Conservation (phyloP, 345 rosid species). For the Nasturtium officinale region DNA sequence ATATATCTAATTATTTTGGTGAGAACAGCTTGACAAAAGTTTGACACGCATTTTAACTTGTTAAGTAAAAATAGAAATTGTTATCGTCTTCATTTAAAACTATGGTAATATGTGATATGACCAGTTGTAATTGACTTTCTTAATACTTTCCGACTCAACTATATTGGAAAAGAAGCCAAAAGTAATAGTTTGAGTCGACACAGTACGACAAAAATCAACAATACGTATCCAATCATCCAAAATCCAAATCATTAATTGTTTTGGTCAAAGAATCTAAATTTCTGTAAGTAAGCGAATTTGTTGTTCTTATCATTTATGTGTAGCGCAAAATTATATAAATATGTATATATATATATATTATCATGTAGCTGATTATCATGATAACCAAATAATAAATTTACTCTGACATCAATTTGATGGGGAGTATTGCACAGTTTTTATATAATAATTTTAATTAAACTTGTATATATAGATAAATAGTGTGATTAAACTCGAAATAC, state of each 20-base stretch:
- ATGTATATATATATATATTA: no score
- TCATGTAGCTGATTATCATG: background rate
- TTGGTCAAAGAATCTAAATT: background rate
- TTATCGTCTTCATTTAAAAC: background rate
- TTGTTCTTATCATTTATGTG: no score
- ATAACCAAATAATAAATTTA: background rate
- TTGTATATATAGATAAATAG: background rate
- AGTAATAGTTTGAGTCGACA: background rate
- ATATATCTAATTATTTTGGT: no score
- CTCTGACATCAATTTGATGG: background rate
- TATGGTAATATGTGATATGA: background rate
- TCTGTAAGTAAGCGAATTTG: background rate
- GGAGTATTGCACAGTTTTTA: background rate
- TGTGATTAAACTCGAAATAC: constrained; percentile 9
- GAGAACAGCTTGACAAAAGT: no score
- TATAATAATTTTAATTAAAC: no score
- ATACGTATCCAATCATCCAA: background rate
- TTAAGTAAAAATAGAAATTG: no score
- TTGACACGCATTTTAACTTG: no score
- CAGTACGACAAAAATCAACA: background rate
- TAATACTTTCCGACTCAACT: background rate
- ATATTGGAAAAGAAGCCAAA: background rate
- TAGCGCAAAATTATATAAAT: no score
- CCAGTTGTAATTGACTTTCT: background rate
- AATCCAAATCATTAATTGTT: background rate